Evolutionary conservation across 192 early-diverging fungal genomes (phyloP), one percentile per base, ranked within the genome.

Genomic region (Allomyces macrogynus): DNA sequence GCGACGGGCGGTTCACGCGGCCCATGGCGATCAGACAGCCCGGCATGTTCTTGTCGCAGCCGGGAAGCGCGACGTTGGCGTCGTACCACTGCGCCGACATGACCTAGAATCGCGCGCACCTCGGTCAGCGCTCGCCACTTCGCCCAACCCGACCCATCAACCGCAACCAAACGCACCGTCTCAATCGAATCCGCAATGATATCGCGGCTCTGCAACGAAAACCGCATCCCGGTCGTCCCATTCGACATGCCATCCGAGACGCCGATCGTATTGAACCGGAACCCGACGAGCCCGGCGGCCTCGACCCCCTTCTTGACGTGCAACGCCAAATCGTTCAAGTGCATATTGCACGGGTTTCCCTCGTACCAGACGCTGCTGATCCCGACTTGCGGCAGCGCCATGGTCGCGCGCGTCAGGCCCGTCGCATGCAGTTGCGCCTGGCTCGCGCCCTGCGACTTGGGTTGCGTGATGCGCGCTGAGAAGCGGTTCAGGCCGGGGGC

Each of bases 341-440:
- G 96, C 96, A 99, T 99, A 76, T 99, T 99, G 80, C 96, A 99
- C 11, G 96, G 93, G 76, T 99, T 99, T 66, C 96, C 96, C 72
- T 99, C 96, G 71, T 92, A 96, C 92, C 93, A 93, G 78, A 99
- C 93, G 75, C 86, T 88, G 10, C 90, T 82, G 69, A 99, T 99
- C 42, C 96, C 96, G 27, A 99, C 90, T 78, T 96, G 93, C 22
- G 91, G 83, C 72, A 89, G 85, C 66, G 71, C 73, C 79, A 99
- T 81, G 65, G 95, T 88, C 5, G 74, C 79, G 24, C 86, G 81
- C 62, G 80, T 83, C 66, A 99, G 74, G 24, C 96, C 96, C 5
- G 92, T 96, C n/a, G 86, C 96, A 70, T 91, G 86, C 68, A 99
- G 87, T 91, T 96, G 93, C 4, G 96, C 96, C 75, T 99, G 96